Conservation (phyloP, 2,329 filamentous ascomycete species). For the Penicillium sp. region DNA sequence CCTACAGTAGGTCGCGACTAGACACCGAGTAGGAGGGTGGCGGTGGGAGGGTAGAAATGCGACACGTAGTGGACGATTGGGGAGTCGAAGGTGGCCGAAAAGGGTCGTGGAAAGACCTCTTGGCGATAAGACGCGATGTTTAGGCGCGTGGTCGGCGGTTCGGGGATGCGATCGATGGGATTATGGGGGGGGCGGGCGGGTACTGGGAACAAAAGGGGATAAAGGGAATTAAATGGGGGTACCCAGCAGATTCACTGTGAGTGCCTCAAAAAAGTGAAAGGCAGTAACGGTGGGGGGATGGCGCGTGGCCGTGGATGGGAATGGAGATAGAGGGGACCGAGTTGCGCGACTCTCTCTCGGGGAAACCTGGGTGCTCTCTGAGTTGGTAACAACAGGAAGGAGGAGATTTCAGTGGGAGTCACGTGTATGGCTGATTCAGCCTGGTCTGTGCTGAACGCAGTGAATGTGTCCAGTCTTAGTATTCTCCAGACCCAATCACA, state of each 20-base stretch:
- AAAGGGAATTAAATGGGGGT: conserved; percentile 19
- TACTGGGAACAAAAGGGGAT: conserved; percentile 19
- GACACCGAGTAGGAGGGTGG: conserved; percentile 19
- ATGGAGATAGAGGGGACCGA: conserved; percentile 41
- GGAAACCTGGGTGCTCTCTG: conserved; percentile 39
- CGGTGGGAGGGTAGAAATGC: conserved; percentile 22
- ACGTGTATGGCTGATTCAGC: conserved; percentile 32
- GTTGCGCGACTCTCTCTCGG: conserved; percentile 39
- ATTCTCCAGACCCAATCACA: not conserved
- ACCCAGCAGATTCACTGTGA: conserved; percentile 17
- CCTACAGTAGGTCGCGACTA: conserved; percentile 26
- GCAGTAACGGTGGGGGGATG: conserved; percentile 26
- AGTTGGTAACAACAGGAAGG: conserved; percentile 33
- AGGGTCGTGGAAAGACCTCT: conserved; percentile 27
- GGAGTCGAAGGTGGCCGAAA: conserved; percentile 29
- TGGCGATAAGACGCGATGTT: conserved; percentile 38
- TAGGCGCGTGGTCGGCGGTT: conserved; percentile 27
- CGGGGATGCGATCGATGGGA: conserved; percentile 28
- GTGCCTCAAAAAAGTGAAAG: conserved; percentile 22
- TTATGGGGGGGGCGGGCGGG: conserved; percentile 18
- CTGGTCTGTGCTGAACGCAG: conserved; percentile 8
- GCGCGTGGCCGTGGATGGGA: conserved; percentile 37
- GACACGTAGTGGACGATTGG: conserved; percentile 19
- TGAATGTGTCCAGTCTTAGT: not conserved
- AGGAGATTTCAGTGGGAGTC: conserved; percentile 34